Evolutionary conservation across 2,329 filamentous ascomycete genomes (phyloP).

Genomic region (Botrytis squamosa): DNA sequence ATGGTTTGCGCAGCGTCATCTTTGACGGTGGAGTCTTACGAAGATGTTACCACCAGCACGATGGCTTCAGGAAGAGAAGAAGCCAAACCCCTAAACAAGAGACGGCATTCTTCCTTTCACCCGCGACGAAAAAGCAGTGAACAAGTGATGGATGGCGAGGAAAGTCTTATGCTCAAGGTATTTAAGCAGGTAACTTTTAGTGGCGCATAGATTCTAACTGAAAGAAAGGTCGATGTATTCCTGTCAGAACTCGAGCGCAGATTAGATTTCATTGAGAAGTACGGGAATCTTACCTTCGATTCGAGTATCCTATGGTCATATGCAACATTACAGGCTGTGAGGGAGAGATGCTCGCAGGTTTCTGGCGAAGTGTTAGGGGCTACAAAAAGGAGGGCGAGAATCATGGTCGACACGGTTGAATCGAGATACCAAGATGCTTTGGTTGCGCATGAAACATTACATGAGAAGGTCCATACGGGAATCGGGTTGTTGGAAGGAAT

Average conservation of each 20-base stretch:
- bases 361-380: constrained; percentile 88
- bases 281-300: constrained; percentile 81
- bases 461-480: constrained; percentile 86
- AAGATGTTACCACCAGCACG: constrained; percentile 27
- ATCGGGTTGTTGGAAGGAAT: constrained; percentile 84
- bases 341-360: constrained; percentile 83
- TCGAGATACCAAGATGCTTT: constrained; percentile 82
- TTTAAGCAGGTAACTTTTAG: constrained; percentile 8
- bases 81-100: constrained; percentile 29
- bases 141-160: constrained; percentile 61
- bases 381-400: constrained; percentile 76
- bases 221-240: constrained; percentile 68
- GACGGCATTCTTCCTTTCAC: constrained; percentile 57
- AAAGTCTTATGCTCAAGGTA: constrained; percentile 59
- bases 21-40: constrained; percentile 39
- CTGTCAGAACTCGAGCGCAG: constrained; percentile 82
- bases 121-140: constrained; percentile 56
- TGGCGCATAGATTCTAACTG: constrained; percentile 16
- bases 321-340: constrained; percentile 79
- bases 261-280: constrained; percentile 84
- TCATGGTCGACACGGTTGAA: constrained; percentile 92
- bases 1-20: constrained; percentile 39
- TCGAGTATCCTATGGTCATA: constrained; percentile 82
- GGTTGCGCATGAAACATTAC: constrained; percentile 78
- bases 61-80: constrained; percentile 30